Conservation (phyloP, 345 rosid genomes). For the Eucalyptus grandis region DNA sequence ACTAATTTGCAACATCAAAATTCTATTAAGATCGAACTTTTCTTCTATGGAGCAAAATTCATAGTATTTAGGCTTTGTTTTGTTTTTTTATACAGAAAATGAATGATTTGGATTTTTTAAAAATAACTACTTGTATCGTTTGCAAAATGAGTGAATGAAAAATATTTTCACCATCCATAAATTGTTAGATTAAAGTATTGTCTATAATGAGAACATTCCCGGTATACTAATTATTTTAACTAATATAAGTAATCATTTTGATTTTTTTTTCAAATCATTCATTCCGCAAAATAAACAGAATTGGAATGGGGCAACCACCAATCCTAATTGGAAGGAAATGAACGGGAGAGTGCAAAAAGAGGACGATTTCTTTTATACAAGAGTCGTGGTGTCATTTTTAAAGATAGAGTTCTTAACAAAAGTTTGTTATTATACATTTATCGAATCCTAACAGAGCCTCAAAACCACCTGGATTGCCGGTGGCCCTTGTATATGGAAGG, state of each 20-base stretch:
- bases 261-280: no score
- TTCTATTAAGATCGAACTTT: background rate
- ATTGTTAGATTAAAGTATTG: background rate
- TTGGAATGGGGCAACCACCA: background rate
- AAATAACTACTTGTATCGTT: background rate
- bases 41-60: background rate
- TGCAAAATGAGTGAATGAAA: background rate
- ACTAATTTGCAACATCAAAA: background rate
- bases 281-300: background rate
- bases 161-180: background rate
- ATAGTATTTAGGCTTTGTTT: rapidly evolving
- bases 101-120: no score
- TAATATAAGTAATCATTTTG: background rate
- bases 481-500: no score
- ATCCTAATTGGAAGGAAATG: background rate
- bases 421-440: background rate
- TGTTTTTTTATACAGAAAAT: rapidly evolving
- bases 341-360: background rate
- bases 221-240: background rate
- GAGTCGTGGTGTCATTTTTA: background rate
- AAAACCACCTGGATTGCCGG: no score
- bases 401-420: background rate
- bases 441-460: background rate
- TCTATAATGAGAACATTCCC: background rate
- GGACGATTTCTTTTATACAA: background rate